A percentile compares a stretch with the other conserved stretches of the same genome.
phyloP scores from a whole-genome alignment of 495 filamentous ascomycete genomes.

The Sordaria brevicollis region DNA sequence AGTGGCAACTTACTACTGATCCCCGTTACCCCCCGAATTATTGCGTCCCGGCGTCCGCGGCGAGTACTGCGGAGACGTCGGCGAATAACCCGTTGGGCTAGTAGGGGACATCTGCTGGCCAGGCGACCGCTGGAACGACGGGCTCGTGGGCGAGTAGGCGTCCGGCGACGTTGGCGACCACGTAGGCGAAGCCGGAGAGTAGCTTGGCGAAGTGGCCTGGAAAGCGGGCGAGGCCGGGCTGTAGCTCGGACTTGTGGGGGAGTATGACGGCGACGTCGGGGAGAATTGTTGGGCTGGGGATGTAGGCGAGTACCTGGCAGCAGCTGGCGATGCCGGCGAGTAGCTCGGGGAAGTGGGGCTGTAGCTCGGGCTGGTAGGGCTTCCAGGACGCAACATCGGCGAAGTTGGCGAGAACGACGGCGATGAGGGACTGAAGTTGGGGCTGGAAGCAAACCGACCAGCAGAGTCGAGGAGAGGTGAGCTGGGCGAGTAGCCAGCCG shows the following conservation, averaged over 20 bases:
- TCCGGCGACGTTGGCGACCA: constrained; percentile 60
- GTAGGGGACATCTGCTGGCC: constrained; percentile 41
- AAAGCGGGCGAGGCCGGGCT: constrained; percentile 57
- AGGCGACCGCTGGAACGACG: constrained; percentile 53
- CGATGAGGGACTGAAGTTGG: constrained; percentile 61
- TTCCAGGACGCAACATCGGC: constrained; percentile 51
- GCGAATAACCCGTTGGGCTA: constrained; percentile 40
- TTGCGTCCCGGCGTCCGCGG: constrained; percentile 31
- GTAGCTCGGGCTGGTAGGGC: constrained; percentile 56
- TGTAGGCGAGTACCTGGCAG: constrained; percentile 50
- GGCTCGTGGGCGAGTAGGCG: constrained; percentile 69
- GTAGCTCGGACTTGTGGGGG: constrained; percentile 47
- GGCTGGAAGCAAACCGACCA: constrained; percentile 58
- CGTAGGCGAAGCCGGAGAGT: constrained; percentile 63
- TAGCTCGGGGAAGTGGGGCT: constrained; percentile 79
- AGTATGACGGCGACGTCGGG: constrained; percentile 61
- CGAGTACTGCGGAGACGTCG: constrained; percentile 37
- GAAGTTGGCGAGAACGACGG: constrained; percentile 81
- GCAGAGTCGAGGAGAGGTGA: constrained; percentile 52
- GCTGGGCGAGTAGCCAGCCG: constrained; percentile 64
- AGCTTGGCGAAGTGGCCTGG: constrained; percentile 49
- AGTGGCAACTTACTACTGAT: constrained; percentile 23
- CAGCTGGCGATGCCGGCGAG: constrained; percentile 59
- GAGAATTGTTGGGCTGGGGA: constrained; percentile 44
- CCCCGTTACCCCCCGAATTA: constrained; percentile 18